These are phyloP conservation scores for Oryza meyeriana DNA, from an alignment of 176 grass and related monocot genomes.

Conservation along the genomic window DNA sequence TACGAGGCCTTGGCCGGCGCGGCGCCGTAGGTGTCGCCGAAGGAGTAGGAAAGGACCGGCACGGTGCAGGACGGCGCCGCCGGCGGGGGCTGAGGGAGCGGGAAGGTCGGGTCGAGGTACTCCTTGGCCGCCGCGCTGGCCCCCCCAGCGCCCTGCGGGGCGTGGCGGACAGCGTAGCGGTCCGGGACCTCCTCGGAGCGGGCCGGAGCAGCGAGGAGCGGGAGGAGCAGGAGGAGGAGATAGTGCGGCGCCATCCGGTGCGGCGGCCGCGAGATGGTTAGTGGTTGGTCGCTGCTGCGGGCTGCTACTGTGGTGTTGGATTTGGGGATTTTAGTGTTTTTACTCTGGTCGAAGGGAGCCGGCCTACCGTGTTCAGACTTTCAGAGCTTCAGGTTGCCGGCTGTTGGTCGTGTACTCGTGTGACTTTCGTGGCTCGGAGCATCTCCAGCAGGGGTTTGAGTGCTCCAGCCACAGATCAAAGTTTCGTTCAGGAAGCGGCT, in stretches of 20 bases:
- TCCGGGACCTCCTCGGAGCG: conserved; percentile 8
- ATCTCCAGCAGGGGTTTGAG: too few relatives aligned
- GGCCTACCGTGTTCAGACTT: too few relatives aligned
- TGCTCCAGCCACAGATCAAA: too few relatives aligned
- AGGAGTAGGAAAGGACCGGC: conserved; percentile 62
- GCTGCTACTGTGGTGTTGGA: neutral
- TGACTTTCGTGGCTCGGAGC: too few relatives aligned
- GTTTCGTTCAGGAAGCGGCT: too few relatives aligned
- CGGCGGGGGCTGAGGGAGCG: conserved; percentile 28
- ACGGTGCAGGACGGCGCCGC: conserved; percentile 43
- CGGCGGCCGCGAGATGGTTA: neutral
- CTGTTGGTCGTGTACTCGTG: neutral
- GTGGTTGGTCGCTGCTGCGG: neutral
- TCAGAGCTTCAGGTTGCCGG: too few relatives aligned
- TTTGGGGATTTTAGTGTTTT: neutral
- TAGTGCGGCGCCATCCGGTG: conserved; percentile 7
- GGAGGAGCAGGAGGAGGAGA: conserved; percentile 8
- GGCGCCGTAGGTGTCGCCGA: conserved; percentile 73
- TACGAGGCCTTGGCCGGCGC: conserved; percentile 50
- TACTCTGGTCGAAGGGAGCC: neutral
- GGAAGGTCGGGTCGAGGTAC: conserved; percentile 69
- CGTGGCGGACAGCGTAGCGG: conserved; percentile 8
- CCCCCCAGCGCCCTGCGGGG: neutral
- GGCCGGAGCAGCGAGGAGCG: neutral
- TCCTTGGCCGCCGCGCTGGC: conserved; percentile 27